phyloP scores from a whole-genome alignment of 805 yeast species.

The Yamadazyma akitaensis region DNA sequence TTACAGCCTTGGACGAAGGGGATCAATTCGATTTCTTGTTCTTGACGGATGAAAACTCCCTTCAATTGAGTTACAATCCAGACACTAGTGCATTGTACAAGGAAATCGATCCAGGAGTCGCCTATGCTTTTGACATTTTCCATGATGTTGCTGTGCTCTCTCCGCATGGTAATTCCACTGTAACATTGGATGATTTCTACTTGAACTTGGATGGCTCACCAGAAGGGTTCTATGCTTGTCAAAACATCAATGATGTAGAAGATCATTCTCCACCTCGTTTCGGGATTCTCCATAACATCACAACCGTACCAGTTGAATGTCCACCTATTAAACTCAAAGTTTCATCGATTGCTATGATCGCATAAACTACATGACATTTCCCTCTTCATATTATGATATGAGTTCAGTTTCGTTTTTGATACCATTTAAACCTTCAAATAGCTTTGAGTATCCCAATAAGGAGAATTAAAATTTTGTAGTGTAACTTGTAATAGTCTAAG shows the following conservation, averaged over 20 bases:
- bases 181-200: background rate
- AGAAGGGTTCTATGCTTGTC: background rate
- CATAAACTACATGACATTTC: conserved; percentile 27
- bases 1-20: background rate
- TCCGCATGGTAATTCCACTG: background rate
- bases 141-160: background rate
- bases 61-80: background rate
- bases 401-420: background rate
- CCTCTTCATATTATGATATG: too few species aligned
- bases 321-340: conserved; percentile 27
- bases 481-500: too few species aligned
- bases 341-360: conserved; percentile 80
- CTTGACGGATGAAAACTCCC: background rate
- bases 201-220: background rate
- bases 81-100: background rate
- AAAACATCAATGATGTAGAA: background rate
- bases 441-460: background rate
- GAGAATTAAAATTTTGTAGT: background rate
- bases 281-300: background rate
- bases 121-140: background rate
- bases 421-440: background rate
- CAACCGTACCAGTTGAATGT: background rate
- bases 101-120: background rate
- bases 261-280: background rate
- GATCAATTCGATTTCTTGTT: background rate